A percentile compares a stretch with the other conserved stretches of the same genome.
Evolutionary conservation across 2,329 filamentous ascomycete species (phyloP).

Genomic region (Talaromyces piceae): DNA sequence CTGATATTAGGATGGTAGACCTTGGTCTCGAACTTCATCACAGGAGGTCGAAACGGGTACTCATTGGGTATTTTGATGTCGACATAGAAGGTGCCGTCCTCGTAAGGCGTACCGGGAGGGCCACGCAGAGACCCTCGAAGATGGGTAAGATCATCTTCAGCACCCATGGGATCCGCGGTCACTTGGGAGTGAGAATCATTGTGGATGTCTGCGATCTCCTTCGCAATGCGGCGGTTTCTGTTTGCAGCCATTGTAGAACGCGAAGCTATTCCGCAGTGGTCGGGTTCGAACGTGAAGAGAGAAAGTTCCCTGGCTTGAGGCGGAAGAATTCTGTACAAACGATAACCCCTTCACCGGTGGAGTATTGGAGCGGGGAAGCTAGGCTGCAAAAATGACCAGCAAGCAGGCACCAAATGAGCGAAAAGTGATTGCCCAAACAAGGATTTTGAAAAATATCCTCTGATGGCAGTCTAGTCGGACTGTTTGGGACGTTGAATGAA

Average conservation of each 20-base stretch:
- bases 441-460: no score
- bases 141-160: constrained; percentile 66
- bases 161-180: constrained; percentile 54
- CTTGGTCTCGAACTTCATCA: constrained; percentile 86
- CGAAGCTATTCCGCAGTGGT: neutral
- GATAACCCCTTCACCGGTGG: neutral
- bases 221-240: constrained; percentile 47
- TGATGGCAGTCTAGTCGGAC: neutral
- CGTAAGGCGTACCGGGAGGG: constrained; percentile 88
- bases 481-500: neutral
- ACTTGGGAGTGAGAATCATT: constrained; percentile 70
- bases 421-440: neutral
- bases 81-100: constrained; percentile 72
- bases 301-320: neutral
- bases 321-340: neutral
- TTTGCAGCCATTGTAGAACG: constrained; percentile 48
- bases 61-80: constrained; percentile 81
- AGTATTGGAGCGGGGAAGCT: neutral
- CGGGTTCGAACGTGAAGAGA: neutral
- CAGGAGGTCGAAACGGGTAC: constrained; percentile 88
- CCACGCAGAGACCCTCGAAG: constrained; percentile 77
- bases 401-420: neutral
- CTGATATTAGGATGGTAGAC: constrained; percentile 98
- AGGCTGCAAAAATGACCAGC: neutral
- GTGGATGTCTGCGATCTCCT: constrained; percentile 43